Evolutionary conservation across 2,329 filamentous ascomycete genomes (phyloP), one percentile per base, ranked within the genome.

Genomic region (Sporothrix pallida): DNA sequence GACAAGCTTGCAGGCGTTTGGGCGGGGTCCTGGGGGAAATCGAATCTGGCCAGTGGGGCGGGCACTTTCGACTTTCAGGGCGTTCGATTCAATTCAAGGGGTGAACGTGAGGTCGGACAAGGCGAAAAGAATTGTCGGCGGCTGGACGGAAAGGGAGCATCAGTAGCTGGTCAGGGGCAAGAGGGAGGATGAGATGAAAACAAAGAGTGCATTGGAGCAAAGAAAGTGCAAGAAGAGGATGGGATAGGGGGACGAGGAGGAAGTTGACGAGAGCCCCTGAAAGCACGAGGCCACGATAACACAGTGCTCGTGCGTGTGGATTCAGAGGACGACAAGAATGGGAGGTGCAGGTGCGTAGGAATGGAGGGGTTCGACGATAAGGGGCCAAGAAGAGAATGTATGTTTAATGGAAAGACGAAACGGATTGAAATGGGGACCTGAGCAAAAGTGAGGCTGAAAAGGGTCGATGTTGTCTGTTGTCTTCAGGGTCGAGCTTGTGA

Each of bases 281-380:
- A 48, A 52, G 65, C 65, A 68, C 63, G 23, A 68, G 46, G 46
- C 65, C 65, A 68, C 65, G 65, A 68, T 68, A 31, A 9, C 62
- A 67, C 62, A 46, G 62, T 20, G 20, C 20, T 12, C 15, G 12
- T 26, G 62, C 42, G 20, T 44, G 46, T n/a, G 37, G 62, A 23
- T 48, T 26, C 20, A 20, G 23, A 20, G 17, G 60, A 2, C 8
- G 60, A 13, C n/a, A 8, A 9, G 60, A 44, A 44, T 42, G 31
- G 58, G 8, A 23, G 46, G 3, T 9, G 13, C 8, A 65, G 37
- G n/a, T 44, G 42, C 6, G 62, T 13, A 68, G 65, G 65, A 52
- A 68, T 67, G 63, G 63, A 67, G 63, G 63, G 65, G 65, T 20
- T n/a, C 15, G 65, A 54, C 46, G 65, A 52, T 37, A 52, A 52